Evolutionary conservation across 495 filamentous ascomycete genomes (phyloP), one percentile per base, ranked within the genome.

Genomic region (Tetracladium marchalianum): DNA sequence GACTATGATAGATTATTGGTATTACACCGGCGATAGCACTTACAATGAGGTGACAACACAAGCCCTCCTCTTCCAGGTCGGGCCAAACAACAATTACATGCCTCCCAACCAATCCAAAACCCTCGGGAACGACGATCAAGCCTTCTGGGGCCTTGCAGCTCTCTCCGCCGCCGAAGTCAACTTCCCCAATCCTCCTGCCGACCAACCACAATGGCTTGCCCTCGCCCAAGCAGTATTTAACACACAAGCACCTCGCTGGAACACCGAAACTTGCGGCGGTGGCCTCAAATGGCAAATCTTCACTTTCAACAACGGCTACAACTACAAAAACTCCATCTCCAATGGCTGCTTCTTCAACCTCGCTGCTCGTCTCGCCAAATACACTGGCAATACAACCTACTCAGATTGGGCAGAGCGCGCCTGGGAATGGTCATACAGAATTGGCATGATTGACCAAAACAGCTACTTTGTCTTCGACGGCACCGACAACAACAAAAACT

Each of bases 331-430:
- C 60, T 71, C 81, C 9, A 75, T 85, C 46, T 77, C 81, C 4
- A 92, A 87, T 45, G 87, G 82, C 1, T 77, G 81, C 45, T 90
- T 92, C 66, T 85, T 92, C 63, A 82, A 85, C 53, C 65, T 90
- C 11, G 78, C 73, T 8, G 75, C 85, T 8, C 75, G 85, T 5
- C 65, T 90, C 8, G 85, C 81, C 1, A 72, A 76, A 37, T 87
- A 85, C 56, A 90, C 84, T 7, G 67, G 69, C 12, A 86, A 90
- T 52, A 56, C 69, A 27, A 84, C 81, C 0, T 87, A 88, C 55
- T 69, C 73, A 10, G 59, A 78, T 1, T 88, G 83, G 85, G 84
- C 83, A 0, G 71, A 76, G 31, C 76, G 66, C 55, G 70, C 78
- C 19, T 90, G 75, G 65, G 74, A 86, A 44, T 90, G 85, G 85